These are phyloP conservation scores for Hirsutella thompsonii DNA, from an alignment of 2,329 filamentous ascomycete genomes.

Conservation along the genomic window DNA sequence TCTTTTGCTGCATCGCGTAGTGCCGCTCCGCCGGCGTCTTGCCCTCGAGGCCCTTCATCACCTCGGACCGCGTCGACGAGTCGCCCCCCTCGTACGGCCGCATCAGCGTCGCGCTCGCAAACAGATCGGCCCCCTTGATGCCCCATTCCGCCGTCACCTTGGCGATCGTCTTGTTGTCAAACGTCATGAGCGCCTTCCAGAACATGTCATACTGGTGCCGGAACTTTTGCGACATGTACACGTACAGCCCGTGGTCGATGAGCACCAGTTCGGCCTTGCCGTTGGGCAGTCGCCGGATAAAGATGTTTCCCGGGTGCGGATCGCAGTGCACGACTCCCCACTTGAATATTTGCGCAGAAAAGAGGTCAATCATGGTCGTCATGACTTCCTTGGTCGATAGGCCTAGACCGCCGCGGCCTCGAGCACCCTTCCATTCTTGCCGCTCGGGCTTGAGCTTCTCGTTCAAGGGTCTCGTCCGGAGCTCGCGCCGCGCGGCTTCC, in stretches of 20 bases:
- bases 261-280: conserved; percentile 85
- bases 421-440: conserved; percentile 60
- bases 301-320: conserved; percentile 94
- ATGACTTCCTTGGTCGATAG: conserved; percentile 77
- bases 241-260: conserved; percentile 94
- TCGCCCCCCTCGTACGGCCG: conserved; percentile 83
- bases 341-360: conserved; percentile 95
- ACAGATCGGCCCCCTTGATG: conserved; percentile 77
- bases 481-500: conserved; percentile 28
- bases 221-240: conserved; percentile 76
- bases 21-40: conserved; percentile 57
- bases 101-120: conserved; percentile 82
- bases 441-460: conserved; percentile 69
- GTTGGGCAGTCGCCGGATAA: conserved; percentile 71
- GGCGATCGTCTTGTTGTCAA: conserved; percentile 72
- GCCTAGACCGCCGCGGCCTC: conserved; percentile 68
- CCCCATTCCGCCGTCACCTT: conserved; percentile 72
- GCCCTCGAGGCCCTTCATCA: conserved; percentile 52
- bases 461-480: conserved; percentile 37
- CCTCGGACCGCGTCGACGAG: conserved; percentile 44
- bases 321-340: conserved; percentile 96
- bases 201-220: conserved; percentile 76
- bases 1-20: conserved; percentile 78
- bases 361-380: conserved; percentile 92
- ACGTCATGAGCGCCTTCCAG: conserved; percentile 89